phyloP scores from a whole-genome alignment of 148 eudicot genomes.

The Arctostaphylos glauca region DNA sequence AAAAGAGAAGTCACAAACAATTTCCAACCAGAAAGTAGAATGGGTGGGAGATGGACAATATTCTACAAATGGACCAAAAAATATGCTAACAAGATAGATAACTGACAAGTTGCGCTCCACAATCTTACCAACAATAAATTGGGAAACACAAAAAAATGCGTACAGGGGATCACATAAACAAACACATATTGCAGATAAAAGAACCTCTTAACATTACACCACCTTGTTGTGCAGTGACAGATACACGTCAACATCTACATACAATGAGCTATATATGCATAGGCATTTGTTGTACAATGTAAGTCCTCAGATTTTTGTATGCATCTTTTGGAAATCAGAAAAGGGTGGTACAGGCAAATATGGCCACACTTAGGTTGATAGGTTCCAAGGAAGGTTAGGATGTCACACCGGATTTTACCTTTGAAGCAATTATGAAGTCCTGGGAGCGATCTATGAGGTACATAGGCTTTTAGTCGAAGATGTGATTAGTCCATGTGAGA shows the following conservation, averaged over 20 bases:
- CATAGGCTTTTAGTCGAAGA: background rate
- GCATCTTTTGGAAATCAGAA: background rate
- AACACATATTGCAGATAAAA: too few relatives aligned
- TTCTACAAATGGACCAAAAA: background rate
- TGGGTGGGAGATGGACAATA: background rate
- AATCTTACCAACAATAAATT: slow-evolving; percentile 7
- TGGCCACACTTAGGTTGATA: background rate
- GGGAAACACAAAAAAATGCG: background rate
- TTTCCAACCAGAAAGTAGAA: slow-evolving; percentile 6
- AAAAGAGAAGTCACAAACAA: background rate
- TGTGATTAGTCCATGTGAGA: background rate
- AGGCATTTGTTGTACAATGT: background rate
- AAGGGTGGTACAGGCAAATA: slow-evolving; percentile 1
- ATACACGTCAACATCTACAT: too few relatives aligned
- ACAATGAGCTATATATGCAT: background rate
- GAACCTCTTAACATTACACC: too few relatives aligned
- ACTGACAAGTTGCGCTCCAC: too few relatives aligned
- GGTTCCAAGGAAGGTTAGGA: background rate
- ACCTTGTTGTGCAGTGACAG: background rate
- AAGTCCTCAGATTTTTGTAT: background rate
- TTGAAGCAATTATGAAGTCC: background rate
- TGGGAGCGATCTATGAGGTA: background rate
- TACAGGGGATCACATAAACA: background rate
- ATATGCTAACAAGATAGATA: background rate
- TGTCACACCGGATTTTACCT: background rate